A percentile compares a stretch with the other conserved stretches of the same genome.
Conservation (phyloP, 768 basidiomycete species). For the Chalciporus pseudorubinellus region DNA sequence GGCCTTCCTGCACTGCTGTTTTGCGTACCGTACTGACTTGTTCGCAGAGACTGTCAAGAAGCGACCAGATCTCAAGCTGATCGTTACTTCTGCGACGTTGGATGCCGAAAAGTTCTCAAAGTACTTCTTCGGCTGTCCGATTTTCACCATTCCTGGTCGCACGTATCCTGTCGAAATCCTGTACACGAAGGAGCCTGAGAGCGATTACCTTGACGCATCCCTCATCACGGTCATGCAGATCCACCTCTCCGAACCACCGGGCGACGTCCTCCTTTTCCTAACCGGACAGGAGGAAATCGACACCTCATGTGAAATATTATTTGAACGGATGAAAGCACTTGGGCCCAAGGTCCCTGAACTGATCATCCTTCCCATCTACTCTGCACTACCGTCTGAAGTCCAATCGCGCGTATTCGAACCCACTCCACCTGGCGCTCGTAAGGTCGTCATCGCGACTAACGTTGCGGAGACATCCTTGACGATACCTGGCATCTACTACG, state of each 20-base stretch:
- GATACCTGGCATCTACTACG: conserved; percentile 98
- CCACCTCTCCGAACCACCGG: conserved; percentile 95
- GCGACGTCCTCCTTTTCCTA: conserved; percentile 94
- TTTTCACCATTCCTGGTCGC: conserved; percentile 99
- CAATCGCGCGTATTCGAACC: conserved; percentile 98
- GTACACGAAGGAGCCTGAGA: conserved; percentile 99
- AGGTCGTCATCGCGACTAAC: conserved; percentile 99
- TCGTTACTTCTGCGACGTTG: conserved; percentile 98
- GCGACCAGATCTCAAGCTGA: conserved; percentile 93
- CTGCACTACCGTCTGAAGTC: conserved; percentile 95
- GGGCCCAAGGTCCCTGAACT: conserved; percentile 99
- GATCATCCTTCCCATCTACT: conserved; percentile 96
- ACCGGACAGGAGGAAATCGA: conserved; percentile 99
- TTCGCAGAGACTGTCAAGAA: conserved; percentile 86
- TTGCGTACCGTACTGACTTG: conserved; percentile 22
- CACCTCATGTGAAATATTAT: conserved; percentile 94
- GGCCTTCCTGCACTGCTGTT: neutral
- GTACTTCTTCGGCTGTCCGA: conserved; percentile 98
- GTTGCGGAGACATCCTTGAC: conserved; percentile 98
- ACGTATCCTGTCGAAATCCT: conserved; percentile 97
- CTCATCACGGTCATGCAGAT: conserved; percentile 99
- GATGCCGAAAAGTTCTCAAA: conserved; percentile 99
- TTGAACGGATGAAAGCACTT: conserved; percentile 97
- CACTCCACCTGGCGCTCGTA: conserved; percentile 96
- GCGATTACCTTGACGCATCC: conserved; percentile 95